A percentile compares a stretch with the other conserved stretches of the same genome.
Conservation (phyloP, 2,329 filamentous ascomycete species). For the Endocalyx cinctus region DNA sequence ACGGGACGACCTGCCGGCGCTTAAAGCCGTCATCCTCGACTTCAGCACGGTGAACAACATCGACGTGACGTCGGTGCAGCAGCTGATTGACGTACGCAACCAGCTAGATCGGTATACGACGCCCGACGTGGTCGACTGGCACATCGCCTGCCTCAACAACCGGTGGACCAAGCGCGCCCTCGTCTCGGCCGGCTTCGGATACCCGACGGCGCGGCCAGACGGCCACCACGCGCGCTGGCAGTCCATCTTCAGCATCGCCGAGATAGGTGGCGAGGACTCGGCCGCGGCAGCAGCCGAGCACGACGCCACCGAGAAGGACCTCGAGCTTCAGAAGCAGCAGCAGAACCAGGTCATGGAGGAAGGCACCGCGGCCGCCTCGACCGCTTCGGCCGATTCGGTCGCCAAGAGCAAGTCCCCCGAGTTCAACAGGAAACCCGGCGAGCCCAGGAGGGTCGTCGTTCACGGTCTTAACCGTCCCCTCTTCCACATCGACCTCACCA, state of each 20-base stretch:
- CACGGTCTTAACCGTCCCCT: slow-evolving; percentile 85
- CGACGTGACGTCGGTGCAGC: slow-evolving; percentile 87
- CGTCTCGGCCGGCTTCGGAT: slow-evolving; percentile 82
- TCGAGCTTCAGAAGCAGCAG: slow-evolving; percentile 7
- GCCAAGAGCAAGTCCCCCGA: slow-evolving; percentile 15
- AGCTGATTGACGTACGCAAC: slow-evolving; percentile 89
- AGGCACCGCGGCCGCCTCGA: slow-evolving; percentile 13
- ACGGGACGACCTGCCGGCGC: slow-evolving; percentile 53
- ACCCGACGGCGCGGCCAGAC: slow-evolving; percentile 55
- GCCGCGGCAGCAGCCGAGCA: slow-evolving; percentile 66
- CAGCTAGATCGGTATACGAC: slow-evolving; percentile 82
- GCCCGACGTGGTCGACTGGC: slow-evolving; percentile 86
- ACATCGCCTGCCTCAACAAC: slow-evolving; percentile 90
- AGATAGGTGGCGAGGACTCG: slow-evolving; percentile 68
- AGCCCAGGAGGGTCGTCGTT: slow-evolving; percentile 59
- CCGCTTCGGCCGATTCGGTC: slow-evolving; percentile 17
- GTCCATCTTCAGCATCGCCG: slow-evolving; percentile 91
- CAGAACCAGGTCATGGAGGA: slow-evolving; percentile 9
- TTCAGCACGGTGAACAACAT: slow-evolving; percentile 93
- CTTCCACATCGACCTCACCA: slow-evolving; percentile 91
- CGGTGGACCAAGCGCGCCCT: slow-evolving; percentile 92
- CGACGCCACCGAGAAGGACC: slow-evolving; percentile 50
- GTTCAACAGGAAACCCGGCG: slow-evolving; percentile 34
- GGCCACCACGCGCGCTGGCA: slow-evolving; percentile 69
- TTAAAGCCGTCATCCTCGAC: slow-evolving; percentile 89